These are phyloP conservation scores for Striga asiatica DNA, from an alignment of 257 asterid species.

Conservation along the genomic window DNA sequence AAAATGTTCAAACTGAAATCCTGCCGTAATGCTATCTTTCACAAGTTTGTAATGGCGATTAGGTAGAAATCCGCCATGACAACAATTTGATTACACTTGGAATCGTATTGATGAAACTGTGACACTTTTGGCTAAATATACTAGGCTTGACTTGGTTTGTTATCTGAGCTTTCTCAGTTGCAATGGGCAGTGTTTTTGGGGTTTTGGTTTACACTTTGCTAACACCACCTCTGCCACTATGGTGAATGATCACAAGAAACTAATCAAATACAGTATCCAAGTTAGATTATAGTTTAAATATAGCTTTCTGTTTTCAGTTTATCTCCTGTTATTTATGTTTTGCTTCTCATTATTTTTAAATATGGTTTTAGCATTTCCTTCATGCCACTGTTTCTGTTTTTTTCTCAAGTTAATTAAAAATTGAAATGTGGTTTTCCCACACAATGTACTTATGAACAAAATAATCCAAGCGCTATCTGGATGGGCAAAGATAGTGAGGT, in stretches of 20 bases:
- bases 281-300: background rate
- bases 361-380: background rate
- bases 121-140: background rate
- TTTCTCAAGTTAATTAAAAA: background rate
- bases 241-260: too few relatives aligned
- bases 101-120: background rate
- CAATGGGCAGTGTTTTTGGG: background rate
- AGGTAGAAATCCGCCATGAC: too few relatives aligned
- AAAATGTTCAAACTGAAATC: too few relatives aligned
- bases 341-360: background rate
- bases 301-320: constrained; percentile 2
- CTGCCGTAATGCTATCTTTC: too few relatives aligned
- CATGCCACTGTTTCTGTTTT: background rate
- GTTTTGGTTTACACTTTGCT: constrained; percentile 3
- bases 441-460: background rate
- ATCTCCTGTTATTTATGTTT: background rate
- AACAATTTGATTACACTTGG: too few relatives aligned
- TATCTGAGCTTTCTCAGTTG: background rate
- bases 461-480: background rate
- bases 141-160: background rate
- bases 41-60: too few relatives aligned
- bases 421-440: background rate
- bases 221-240: background rate
- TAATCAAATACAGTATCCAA: background rate
- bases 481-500: background rate